Percentiles rank a stretch among this genome's conserved stretches.
phyloP scores from a whole-genome alignment of 345 rosid species.

The Eucalyptus curtisii region DNA sequence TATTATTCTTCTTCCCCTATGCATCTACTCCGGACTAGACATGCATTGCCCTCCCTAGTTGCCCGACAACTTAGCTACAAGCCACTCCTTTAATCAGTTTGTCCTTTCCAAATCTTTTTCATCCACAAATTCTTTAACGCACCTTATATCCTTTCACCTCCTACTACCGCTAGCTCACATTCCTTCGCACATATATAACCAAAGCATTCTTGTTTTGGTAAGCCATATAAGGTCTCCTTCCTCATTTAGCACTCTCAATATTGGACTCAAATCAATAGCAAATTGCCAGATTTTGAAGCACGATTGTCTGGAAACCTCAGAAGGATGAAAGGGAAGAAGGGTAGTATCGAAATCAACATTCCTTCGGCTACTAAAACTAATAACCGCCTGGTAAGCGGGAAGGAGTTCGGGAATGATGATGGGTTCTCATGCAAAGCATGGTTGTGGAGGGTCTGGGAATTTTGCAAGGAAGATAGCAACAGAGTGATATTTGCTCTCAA shows the following conservation, averaged over 20 bases:
- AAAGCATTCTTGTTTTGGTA: neutral
- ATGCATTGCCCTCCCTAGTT: conserved; percentile 20
- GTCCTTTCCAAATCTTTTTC: neutral
- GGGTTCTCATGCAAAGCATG: conserved; percentile 17
- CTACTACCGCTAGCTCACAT: neutral
- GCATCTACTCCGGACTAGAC: conserved; percentile 17
- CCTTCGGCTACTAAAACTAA: conserved; percentile 8
- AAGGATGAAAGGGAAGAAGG: conserved; percentile 56
- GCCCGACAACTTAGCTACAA: conserved; percentile 9
- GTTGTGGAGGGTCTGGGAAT: conserved; percentile 35
- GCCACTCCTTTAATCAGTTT: conserved; percentile 9
- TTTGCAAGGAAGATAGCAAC: conserved; percentile 38
- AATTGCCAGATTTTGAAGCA: neutral
- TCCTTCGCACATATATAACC: neutral
- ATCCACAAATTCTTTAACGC: neutral
- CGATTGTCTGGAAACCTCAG: neutral
- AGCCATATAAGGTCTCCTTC: neutral
- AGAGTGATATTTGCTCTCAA: conserved; percentile 46
- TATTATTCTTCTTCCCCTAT: conserved; percentile 13
- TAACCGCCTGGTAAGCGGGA: neutral
- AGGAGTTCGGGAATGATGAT: neutral
- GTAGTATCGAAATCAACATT: conserved; percentile 23
- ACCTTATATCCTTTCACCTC: neutral
- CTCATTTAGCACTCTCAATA: neutral
- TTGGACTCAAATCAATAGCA: neutral